phyloP scores from a whole-genome alignment of 1,284 basidiomycete genomes.

The Microbotryum saponariae region DNA sequence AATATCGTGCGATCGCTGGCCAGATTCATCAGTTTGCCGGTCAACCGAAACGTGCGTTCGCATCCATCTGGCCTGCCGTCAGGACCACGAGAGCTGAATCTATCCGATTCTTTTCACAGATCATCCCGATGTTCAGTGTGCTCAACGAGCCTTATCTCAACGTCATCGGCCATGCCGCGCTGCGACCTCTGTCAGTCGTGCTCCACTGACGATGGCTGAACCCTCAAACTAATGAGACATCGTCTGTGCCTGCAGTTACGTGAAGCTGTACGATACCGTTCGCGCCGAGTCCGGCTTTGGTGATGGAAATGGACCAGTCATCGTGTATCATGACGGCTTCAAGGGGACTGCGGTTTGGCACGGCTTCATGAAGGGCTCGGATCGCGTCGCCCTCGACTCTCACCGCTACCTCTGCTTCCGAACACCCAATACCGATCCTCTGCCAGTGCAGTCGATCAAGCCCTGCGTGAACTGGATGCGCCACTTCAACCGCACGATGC shows the following conservation, averaged over 20 bases:
- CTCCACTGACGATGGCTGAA: background rate
- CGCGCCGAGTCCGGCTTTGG: slow-evolving; percentile 57
- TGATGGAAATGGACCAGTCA: slow-evolving; percentile 27
- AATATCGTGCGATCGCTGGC: slow-evolving; percentile 38
- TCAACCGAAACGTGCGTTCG: slow-evolving; percentile 29
- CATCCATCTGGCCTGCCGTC: background rate
- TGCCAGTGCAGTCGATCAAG: slow-evolving; percentile 22
- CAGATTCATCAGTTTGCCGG: slow-evolving; percentile 39
- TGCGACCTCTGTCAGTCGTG: slow-evolving; percentile 16
- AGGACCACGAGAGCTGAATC: background rate
- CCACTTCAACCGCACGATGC: slow-evolving; percentile 50
- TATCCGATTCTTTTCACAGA: background rate
- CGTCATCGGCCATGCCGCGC: slow-evolving; percentile 20
- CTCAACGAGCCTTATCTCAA: slow-evolving; percentile 33
- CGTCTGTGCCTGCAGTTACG: slow-evolving; percentile 19
- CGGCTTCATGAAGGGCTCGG: slow-evolving; percentile 50
- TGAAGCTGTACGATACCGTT: slow-evolving; percentile 31
- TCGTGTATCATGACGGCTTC: slow-evolving; percentile 36
- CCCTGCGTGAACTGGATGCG: slow-evolving; percentile 56
- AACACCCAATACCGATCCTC: slow-evolving; percentile 24
- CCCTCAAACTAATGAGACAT: too few relatives aligned
- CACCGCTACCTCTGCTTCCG: slow-evolving; percentile 47
- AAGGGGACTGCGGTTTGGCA: slow-evolving; percentile 32
- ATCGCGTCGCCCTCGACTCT: slow-evolving; percentile 64
- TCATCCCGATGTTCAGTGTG: slow-evolving; percentile 36